phyloP scores from a whole-genome alignment of 192 early-diverging fungal species.

The Coemansia asiatica region DNA sequence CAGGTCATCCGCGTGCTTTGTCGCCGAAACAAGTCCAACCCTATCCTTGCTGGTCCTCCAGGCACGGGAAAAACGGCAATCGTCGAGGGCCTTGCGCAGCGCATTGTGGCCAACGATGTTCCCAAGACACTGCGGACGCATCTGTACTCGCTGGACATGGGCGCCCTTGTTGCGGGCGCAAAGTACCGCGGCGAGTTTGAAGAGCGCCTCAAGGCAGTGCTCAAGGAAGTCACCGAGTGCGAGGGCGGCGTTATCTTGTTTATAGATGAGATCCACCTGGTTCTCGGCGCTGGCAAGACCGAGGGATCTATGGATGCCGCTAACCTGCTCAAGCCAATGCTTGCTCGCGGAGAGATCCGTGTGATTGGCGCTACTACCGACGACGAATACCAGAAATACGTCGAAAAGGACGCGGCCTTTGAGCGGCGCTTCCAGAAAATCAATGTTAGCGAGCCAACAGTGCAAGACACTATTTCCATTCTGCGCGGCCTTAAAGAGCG shows the following conservation, averaged over 20 bases:
- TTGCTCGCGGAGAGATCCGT: conserved; percentile 93
- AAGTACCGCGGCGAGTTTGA: conserved; percentile 99
- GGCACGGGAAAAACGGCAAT: conserved; percentile 78
- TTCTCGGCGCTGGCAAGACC: conserved; percentile 89
- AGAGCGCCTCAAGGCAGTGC: conserved; percentile 92
- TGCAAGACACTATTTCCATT: conserved; percentile 75
- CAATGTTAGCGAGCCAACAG: conserved; percentile 69
- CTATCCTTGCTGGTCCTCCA: conserved; percentile 81
- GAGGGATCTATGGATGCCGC: conserved; percentile 96
- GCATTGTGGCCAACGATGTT: conserved; percentile 91
- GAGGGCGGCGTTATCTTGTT: conserved; percentile 90
- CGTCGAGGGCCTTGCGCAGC: conserved; percentile 92
- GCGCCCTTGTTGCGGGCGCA: conserved; percentile 86
- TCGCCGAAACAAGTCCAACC: conserved; percentile 88
- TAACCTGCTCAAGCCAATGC: conserved; percentile 96
- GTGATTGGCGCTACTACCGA: conserved; percentile 97
- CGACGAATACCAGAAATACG: conserved; percentile 90
- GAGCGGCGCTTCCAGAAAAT: conserved; percentile 80
- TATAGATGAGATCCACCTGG: conserved; percentile 96
- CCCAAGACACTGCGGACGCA: conserved; percentile 78
- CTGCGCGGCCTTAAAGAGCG: conserved; percentile 77
- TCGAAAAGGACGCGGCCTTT: conserved; percentile 85
- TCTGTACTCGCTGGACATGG: conserved; percentile 95
- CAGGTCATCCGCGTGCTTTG: conserved; percentile 92
- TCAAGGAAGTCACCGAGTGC: conserved; percentile 93